Evolutionary conservation across 2,329 filamentous ascomycete genomes (phyloP).

Genomic region (Fusarium newnesense): DNA sequence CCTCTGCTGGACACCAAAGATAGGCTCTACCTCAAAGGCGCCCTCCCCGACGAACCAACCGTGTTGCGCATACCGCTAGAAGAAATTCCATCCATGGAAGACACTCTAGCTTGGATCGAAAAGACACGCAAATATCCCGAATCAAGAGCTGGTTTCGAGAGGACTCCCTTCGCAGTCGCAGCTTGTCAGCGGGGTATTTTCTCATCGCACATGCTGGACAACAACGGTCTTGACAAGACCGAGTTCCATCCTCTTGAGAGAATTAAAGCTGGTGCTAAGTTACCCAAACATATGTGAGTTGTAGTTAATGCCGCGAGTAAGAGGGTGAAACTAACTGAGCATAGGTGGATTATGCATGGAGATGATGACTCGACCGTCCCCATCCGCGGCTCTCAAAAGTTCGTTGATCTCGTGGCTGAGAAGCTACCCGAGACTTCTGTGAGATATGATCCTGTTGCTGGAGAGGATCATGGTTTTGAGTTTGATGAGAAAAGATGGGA

Average conservation of each 20-base stretch:
- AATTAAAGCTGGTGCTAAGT: conserved; percentile 14
- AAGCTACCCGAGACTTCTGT: conserved; percentile 11
- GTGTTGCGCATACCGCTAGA: conserved; percentile 8
- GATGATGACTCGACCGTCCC: conserved; percentile 28
- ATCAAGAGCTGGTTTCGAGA: conserved; percentile 25
- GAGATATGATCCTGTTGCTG: conserved; percentile 27
- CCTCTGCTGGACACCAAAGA: conserved; percentile 39
- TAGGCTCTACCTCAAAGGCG: conserved; percentile 16
- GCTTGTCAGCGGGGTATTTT: conserved; percentile 28
- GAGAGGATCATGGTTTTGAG: conserved; percentile 40
- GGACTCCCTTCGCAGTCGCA: conserved; percentile 12
- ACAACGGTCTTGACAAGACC: neutral
- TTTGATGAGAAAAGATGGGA: conserved; percentile 30
- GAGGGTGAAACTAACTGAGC: neutral
- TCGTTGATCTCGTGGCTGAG: conserved; percentile 12
- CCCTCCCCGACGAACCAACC: conserved; percentile 9
- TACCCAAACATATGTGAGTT: conserved; percentile 32
- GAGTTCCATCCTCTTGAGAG: conserved; percentile 31
- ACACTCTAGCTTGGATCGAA: conserved; percentile 32
- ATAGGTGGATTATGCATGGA: conserved; percentile 40
- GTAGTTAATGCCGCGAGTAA: no score
- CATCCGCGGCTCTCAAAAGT: conserved; percentile 4
- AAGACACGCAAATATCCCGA: neutral
- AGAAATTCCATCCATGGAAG: conserved; percentile 24
- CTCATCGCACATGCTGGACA: conserved; percentile 26